Evolutionary conservation across 805 yeast species (phyloP), one percentile per base, ranked within the genome.

Genomic region (Ogataea pignaliae): DNA sequence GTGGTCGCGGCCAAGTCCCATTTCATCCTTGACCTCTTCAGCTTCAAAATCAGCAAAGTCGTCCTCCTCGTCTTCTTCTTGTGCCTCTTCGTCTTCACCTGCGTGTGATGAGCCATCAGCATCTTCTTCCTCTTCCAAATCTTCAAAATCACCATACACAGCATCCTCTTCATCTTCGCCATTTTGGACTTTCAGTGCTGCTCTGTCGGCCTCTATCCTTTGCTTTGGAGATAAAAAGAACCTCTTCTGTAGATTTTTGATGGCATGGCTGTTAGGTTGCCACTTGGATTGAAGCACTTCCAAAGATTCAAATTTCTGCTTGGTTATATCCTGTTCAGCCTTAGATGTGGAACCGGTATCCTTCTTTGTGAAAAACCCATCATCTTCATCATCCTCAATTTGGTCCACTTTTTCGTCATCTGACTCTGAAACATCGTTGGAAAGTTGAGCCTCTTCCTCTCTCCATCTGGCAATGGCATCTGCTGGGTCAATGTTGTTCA

Each of bases 381-480:
- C 83, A 2, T 66, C 73, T n/a, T 69, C 78, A 14, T 59, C 63
- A n/a, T 65, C 70, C 26, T 21, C 26, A 7, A 21, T 21, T 21
- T n/a, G n/a, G 16, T 69, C 73, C 15, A 69, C 74, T 38, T 71
- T 77, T 18, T 56, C 59, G 13, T 64, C 72, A 16, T 68, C 73
- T 13, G 69, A 75, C 26, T 63, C 65, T 9, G 51, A 45, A 31
- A 41, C 29, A 17, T 54, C 71, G 3, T 69, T 72, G 3, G 66
- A 71, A 10, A 69, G 70, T n/a, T 67, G 70, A 2, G 56, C 63
- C 34, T 70, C 73, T 54, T 78, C 79, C 29, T 75, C 71, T 52
- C 64, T 78, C 95, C 95, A 87, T 64, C 90, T 76, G 34, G 68
- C 69, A 38, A 88, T 70, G 30, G 76, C 93, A 50, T 85, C 93